Base-by-base conservation (phyloP, 352 stramenopile species). In the Globisporangium viniferum region DNA sequence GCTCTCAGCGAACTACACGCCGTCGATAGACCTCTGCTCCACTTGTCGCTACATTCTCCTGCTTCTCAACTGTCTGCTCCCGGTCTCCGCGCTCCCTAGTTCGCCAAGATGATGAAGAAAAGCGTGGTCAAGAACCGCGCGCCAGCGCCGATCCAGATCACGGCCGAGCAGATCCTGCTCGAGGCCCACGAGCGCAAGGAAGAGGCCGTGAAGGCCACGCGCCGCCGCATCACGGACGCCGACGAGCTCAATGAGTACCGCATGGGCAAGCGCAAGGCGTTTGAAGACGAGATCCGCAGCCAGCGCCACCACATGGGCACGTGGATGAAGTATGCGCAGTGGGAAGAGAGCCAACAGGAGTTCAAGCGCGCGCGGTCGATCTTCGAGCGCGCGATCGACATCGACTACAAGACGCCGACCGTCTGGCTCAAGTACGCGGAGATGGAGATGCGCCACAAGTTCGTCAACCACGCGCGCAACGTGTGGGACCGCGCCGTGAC, bases 401-500 rank as follows among this genome's bases (percentile, higher is more conserved):
- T 99, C 6, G 97, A 99, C 72, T 97, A 98, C 76, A 96, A 98
- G 57, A 97, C 95, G 33, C 75, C 84, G 10, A 93, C 92, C 18
- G 76, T 99, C 31, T 99, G 98, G 98, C 86, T 99, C 57, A 97
- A 98, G 69, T 99, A 99, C 81, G 97, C 97, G 12, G 96, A 99
- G 79, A 99, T 99, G 81, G 98, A 99, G 80, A 99, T 99, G 94
- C 84, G 95, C 53, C 97, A 99, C 82, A 98, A 99, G 85, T 99
- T 99, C 73, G 81, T 99, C 53, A 99, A 99, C 85, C 96, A 98
- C 67, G 98, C 98, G 29, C 87, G 98, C 35, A 99, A 99, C 71
- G 90, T 99, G 1, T 97, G 89, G 88, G 91, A 98, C 69, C 90
- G 95, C 46, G 92, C 90, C 1, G 92, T 99, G 5, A 97, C 96